Evolutionary conservation across 345 rosid species (phyloP).

Genomic region (Alliaria petiolata): DNA sequence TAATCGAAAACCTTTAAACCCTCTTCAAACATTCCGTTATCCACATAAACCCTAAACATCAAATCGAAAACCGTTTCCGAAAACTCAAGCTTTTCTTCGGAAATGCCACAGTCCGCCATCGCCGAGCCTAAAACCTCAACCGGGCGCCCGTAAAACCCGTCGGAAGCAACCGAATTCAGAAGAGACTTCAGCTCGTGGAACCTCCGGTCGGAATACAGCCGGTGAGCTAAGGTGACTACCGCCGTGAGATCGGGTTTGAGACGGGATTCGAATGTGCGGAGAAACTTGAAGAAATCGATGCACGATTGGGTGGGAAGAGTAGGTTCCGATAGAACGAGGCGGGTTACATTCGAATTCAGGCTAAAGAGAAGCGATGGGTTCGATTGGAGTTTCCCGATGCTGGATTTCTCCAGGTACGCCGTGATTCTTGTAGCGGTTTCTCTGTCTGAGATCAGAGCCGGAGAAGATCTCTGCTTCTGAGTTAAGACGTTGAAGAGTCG

Average conservation of each 20-base stretch:
- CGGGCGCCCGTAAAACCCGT: constrained; percentile 36
- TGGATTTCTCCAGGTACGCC: constrained; percentile 24
- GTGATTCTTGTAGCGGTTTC: constrained; percentile 25
- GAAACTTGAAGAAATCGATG: constrained; percentile 52
- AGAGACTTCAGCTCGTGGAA: constrained; percentile 49
- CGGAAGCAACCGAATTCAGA: constrained; percentile 37
- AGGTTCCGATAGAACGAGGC: constrained; percentile 52
- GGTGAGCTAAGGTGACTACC: constrained; percentile 39
- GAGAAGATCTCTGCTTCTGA: constrained; percentile 4
- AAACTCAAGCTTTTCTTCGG: constrained; percentile 35
- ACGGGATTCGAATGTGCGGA: constrained; percentile 34
- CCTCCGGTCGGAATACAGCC: constrained; percentile 44
- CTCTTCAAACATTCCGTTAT: constrained; percentile 54
- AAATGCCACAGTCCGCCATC: constrained; percentile 24
- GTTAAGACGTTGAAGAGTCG: constrained; percentile 14
- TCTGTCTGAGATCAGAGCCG: constrained; percentile 10
- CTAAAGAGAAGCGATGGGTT: constrained; percentile 40
- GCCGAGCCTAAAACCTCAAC: constrained; percentile 35
- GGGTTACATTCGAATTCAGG: constrained; percentile 41
- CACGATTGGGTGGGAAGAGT: constrained; percentile 49
- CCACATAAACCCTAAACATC: constrained; percentile 65
- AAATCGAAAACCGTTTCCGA: constrained; percentile 52
- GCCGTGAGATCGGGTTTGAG: constrained; percentile 50
- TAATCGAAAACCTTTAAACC: constrained; percentile 52
- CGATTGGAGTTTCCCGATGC: constrained; percentile 35